These are phyloP conservation scores for Cyclanthera cordifolia DNA, from an alignment of 306 rosid genomes.

Conservation along the genomic window DNA sequence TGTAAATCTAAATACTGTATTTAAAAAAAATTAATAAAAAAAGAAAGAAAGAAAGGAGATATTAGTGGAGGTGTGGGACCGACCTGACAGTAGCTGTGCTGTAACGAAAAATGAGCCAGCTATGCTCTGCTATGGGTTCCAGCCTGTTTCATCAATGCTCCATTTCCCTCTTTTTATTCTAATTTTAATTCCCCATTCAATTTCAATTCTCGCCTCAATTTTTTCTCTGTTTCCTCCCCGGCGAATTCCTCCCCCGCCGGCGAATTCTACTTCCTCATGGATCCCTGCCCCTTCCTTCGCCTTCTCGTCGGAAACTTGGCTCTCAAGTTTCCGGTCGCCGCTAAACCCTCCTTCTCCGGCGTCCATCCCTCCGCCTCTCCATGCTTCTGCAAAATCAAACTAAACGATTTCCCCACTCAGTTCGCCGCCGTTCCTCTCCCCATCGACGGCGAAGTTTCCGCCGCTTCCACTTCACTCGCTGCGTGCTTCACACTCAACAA, in stretches of 20 bases:
- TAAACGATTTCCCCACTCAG: conserved; percentile 28
- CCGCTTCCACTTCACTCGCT: conserved; percentile 14
- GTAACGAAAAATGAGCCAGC: conserved; percentile 10
- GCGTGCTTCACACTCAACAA: conserved; percentile 47
- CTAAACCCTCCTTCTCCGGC: conserved; percentile 43
- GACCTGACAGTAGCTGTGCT: conserved; percentile 10
- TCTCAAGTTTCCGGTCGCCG: conserved; percentile 34
- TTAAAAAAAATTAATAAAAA: too few relatives aligned
- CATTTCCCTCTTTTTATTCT: background rate
- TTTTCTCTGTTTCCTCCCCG: background rate
- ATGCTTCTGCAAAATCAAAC: conserved; percentile 48
- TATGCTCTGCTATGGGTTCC: conserved; percentile 8
- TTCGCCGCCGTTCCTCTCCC: conserved; percentile 32
- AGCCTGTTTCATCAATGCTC: conserved; percentile 4
- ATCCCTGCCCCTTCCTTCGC: conserved; percentile 74
- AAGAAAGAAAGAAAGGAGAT: background rate
- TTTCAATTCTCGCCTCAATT: background rate
- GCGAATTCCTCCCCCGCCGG: background rate
- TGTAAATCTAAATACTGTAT: too few relatives aligned
- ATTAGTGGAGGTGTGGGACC: conserved; percentile 13
- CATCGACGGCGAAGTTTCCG: background rate
- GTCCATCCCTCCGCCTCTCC: conserved; percentile 47
- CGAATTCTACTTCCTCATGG: conserved; percentile 25
- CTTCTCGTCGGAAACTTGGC: conserved; percentile 61
- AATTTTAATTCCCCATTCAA: background rate